These are phyloP conservation scores for Tulasnella calospora DNA, from an alignment of 768 basidiomycete species.

Conservation along the genomic window DNA sequence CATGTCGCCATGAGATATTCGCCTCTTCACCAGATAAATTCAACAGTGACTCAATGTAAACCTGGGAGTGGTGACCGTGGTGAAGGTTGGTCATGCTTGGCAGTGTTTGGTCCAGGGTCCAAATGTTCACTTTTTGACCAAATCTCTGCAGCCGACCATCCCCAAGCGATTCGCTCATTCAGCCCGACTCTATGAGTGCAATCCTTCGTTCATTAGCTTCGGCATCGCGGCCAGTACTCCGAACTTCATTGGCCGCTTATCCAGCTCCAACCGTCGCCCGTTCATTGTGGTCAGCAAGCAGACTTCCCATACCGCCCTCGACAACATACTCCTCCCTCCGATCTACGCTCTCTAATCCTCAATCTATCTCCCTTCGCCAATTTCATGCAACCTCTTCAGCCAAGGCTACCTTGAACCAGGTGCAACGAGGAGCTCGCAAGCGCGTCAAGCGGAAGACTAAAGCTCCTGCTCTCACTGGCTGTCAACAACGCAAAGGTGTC, in stretches of 20 bases:
- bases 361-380: slow-evolving; percentile 13
- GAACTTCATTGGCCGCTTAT: background rate
- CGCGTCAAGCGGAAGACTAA: slow-evolving; percentile 48
- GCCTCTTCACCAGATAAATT: background rate
- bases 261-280: background rate
- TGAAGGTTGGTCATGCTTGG: background rate
- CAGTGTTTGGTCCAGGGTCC: background rate
- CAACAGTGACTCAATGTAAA: background rate
- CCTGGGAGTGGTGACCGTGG: background rate
- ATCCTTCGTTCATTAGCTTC: slow-evolving; percentile 2
- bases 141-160: background rate
- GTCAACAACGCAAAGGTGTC: slow-evolving; percentile 89
- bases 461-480: slow-evolving; percentile 73
- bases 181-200: slow-evolving; percentile 12
- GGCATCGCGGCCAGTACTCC: background rate
- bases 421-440: slow-evolving; percentile 64
- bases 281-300: background rate
- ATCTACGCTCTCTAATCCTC: slow-evolving; percentile 7
- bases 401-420: slow-evolving; percentile 76
- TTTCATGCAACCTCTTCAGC: slow-evolving; percentile 29
- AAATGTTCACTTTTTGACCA: slow-evolving; percentile 22
- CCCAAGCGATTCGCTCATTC: background rate
- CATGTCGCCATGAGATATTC: slow-evolving; percentile 16
- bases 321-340: background rate
- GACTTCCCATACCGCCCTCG: background rate